These are phyloP conservation scores for Rhodotorula mucilaginosa DNA, from an alignment of 1,284 basidiomycete genomes.

Conservation along the genomic window DNA sequence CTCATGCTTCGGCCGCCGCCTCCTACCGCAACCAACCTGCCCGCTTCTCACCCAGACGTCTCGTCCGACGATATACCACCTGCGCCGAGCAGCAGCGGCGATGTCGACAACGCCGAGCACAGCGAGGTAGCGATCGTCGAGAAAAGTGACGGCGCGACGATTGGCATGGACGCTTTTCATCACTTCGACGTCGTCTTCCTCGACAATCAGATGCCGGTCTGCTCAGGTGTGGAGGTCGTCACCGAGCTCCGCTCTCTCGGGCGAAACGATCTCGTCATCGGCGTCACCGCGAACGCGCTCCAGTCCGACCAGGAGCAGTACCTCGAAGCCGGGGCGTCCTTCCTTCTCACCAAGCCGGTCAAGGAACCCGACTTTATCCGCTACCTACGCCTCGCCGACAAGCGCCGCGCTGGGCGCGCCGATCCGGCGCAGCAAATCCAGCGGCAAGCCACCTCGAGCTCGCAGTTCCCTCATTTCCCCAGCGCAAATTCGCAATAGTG, in stretches of 20 bases:
- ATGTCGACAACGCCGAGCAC: slow-evolving; percentile 5
- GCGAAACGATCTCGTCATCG: slow-evolving; percentile 50
- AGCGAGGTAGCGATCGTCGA: not conserved
- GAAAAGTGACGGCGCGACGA: slow-evolving; percentile 2
- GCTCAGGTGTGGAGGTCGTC: slow-evolving; percentile 74
- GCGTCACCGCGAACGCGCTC: slow-evolving; percentile 60
- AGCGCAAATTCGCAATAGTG: too few species aligned
- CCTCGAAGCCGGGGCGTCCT: slow-evolving; percentile 52
- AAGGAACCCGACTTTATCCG: slow-evolving; percentile 51
- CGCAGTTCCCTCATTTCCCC: slow-evolving; percentile 10
- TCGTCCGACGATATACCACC: not conserved
- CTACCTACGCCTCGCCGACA: slow-evolving; percentile 6
- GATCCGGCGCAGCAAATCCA: slow-evolving; percentile 2
- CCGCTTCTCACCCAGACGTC: not conserved
- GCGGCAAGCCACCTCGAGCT: slow-evolving; percentile 1
- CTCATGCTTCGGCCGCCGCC: slow-evolving; percentile 58
- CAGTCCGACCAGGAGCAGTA: slow-evolving; percentile 70
- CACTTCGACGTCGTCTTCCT: slow-evolving; percentile 52
- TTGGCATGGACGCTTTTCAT: slow-evolving; percentile 23
- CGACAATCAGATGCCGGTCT: slow-evolving; percentile 38
- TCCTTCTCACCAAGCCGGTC: slow-evolving; percentile 67
- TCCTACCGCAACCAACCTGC: not conserved
- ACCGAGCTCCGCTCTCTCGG: slow-evolving; percentile 64
- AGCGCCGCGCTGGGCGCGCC: not conserved
- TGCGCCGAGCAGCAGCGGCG: not conserved